Percentiles rank a stretch among this genome's conserved stretches.
Conservation (phyloP, 164 flowering plant species). For the Magnolia changhungtana region DNA sequence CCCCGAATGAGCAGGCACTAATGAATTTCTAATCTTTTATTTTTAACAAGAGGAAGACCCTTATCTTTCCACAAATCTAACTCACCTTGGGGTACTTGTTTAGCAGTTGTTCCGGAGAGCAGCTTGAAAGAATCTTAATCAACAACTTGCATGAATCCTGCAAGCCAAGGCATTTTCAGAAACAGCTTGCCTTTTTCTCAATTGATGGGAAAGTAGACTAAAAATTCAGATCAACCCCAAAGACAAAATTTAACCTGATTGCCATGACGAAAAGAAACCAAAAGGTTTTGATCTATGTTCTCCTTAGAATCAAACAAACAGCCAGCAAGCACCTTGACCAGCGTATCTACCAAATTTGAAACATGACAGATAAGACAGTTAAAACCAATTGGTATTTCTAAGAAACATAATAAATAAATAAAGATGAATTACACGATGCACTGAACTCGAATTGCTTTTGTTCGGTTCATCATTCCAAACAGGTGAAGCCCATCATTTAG, state of each 20-base stretch:
- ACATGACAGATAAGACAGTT: background rate
- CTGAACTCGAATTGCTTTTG: background rate
- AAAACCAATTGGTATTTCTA: background rate
- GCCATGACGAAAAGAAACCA: conserved; percentile 42
- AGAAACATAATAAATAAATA: background rate
- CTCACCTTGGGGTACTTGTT: conserved; percentile 51
- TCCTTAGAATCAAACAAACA: conserved; percentile 61
- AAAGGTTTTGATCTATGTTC: conserved; percentile 48
- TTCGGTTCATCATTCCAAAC: background rate
- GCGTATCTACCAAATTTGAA: conserved; percentile 32
- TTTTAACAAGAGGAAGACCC: background rate
- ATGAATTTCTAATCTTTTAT: background rate
- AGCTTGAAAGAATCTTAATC: conserved; percentile 35
- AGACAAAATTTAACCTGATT: conserved; percentile 34
- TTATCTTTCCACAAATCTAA: background rate
- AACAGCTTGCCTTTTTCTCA: background rate
- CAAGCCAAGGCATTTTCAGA: conserved; percentile 7
- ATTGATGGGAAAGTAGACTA: background rate
- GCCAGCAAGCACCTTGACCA: conserved; percentile 47
- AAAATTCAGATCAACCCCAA: background rate
- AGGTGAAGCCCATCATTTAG: background rate
- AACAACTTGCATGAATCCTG: conserved; percentile 47
- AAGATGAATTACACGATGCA: background rate
- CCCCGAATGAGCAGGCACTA: background rate
- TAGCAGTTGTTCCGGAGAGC: conserved; percentile 40